Conservation (phyloP, 257 asterid genomes). For the Vinca minor region DNA sequence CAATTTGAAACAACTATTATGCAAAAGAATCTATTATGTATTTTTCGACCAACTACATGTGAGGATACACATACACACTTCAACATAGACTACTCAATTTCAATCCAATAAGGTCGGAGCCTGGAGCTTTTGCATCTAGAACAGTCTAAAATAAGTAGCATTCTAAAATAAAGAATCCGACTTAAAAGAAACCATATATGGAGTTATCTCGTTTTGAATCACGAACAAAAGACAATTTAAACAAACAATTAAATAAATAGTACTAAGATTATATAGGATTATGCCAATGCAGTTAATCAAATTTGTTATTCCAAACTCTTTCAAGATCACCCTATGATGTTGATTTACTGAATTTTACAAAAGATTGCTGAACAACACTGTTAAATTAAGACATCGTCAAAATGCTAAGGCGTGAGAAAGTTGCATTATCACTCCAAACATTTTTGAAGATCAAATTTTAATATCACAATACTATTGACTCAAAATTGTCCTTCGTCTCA, state of each 20-base stretch:
- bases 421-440: too few species aligned
- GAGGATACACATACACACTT: background rate
- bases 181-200: background rate
- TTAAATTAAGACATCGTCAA: background rate
- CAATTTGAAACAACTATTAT: background rate
- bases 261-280: background rate
- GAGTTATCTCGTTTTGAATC: background rate
- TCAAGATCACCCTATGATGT: background rate
- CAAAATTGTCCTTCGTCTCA: background rate
- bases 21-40: too few species aligned
- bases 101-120: background rate
- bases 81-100: background rate
- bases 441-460: background rate
- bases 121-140: background rate
- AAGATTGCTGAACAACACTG: background rate
- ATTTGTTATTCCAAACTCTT: background rate
- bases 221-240: background rate
- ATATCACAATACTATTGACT: background rate
- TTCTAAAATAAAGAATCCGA: background rate
- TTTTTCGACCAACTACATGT: too few species aligned
- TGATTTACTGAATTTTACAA: background rate
- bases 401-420: background rate
- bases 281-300: background rate
- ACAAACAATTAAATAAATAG: background rate
- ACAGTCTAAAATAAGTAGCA: background rate